phyloP scores from a whole-genome alignment of 2,329 filamentous ascomycete species.

The Colletotrichum sublineola region DNA sequence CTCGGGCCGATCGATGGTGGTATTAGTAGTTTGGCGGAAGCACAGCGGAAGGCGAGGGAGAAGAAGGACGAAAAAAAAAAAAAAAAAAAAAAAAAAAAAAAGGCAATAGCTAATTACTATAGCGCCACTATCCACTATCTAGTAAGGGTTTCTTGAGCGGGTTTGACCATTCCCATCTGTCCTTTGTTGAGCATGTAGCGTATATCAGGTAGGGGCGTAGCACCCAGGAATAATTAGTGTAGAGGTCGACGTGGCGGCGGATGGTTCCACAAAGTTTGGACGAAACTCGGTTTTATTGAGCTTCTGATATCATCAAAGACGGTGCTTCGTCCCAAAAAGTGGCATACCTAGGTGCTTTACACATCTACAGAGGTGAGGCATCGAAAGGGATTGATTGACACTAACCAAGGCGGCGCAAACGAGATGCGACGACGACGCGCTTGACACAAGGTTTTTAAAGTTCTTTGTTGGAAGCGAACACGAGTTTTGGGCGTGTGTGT shows the following conservation, averaged over 20 bases:
- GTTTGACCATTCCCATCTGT: neutral
- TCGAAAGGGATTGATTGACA: neutral
- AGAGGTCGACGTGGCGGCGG: neutral
- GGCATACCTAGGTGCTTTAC: no score
- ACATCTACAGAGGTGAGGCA: neutral
- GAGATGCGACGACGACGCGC: no score
- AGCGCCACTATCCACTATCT: no score
- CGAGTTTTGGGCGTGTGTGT: no score
- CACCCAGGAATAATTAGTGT: neutral
- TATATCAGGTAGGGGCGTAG: neutral
- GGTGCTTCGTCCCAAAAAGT: neutral
- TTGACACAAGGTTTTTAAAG: no score
- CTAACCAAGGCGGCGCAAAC: no score
- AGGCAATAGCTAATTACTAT: no score
- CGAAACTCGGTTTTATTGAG: neutral
- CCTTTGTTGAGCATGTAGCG: neutral
- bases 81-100: neutral
- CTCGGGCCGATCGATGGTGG: neutral
- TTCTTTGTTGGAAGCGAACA: no score
- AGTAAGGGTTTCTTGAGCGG: neutral
- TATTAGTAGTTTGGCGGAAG: no score
- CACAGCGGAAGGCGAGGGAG: no score
- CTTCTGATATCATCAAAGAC: neutral
- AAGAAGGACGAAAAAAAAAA: neutral
- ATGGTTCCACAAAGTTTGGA: neutral